These are phyloP conservation scores for Acidiella bohemica DNA, from an alignment of 495 filamentous ascomycete species.

Conservation along the genomic window DNA sequence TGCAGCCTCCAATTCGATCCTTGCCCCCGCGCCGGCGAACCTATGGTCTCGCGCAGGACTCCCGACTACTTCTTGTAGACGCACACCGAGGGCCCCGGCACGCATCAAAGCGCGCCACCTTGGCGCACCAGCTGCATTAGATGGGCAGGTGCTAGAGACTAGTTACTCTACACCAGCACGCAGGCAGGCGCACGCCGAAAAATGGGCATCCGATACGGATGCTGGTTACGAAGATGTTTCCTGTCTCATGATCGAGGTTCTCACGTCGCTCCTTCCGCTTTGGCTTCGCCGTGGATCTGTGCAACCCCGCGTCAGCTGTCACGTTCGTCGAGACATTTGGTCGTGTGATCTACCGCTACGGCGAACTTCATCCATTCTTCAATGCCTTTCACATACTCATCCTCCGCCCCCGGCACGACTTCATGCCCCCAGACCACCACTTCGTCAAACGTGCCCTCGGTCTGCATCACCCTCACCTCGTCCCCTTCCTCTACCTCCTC, in stretches of 20 bases:
- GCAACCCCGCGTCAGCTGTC: neutral
- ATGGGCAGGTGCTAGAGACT: too few species aligned
- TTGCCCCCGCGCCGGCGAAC: constrained; percentile 91
- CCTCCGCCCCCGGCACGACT: constrained; percentile 33
- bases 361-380: constrained; percentile 79
- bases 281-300: constrained; percentile 9
- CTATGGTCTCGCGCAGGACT: constrained; percentile 94
- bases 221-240: too few species aligned
- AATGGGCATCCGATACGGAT: too few species aligned
- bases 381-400: constrained; percentile 48
- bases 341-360: too few species aligned
- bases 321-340: neutral
- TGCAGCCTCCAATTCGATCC: constrained; percentile 98
- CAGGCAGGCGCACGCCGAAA: too few species aligned
- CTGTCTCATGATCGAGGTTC: too few species aligned
- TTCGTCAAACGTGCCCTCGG: constrained; percentile 57
- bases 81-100: too few species aligned
- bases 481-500: constrained; percentile 32
- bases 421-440: constrained; percentile 78
- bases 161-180: too few species aligned
- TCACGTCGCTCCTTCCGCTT: too few species aligned
- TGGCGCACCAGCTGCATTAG: too few species aligned
- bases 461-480: constrained; percentile 47
- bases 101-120: too few species aligned
- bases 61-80: constrained; percentile 94